phyloP scores from a whole-genome alignment of 768 basidiomycete species.

The Zangia roseola region DNA sequence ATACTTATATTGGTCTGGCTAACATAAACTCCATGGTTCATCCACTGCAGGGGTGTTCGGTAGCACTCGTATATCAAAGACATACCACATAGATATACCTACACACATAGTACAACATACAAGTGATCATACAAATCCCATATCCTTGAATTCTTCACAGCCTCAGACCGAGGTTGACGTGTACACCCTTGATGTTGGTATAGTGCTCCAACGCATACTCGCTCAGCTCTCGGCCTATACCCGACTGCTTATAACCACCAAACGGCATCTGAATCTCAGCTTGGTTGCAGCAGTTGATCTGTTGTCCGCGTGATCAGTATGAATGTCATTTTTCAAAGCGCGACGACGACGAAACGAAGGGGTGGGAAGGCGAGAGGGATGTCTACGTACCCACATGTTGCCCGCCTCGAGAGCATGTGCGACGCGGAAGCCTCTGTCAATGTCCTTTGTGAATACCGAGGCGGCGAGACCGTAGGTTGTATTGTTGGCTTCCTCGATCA shows the following conservation, averaged over 20 bases:
- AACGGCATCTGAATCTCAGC: constrained; percentile 56
- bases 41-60: too few relatives aligned
- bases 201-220: constrained; percentile 62
- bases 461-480: constrained; percentile 85
- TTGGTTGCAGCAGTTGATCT: constrained; percentile 30
- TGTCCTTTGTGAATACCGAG: constrained; percentile 79
- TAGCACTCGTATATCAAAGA: too few relatives aligned
- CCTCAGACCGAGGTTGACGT: constrained; percentile 55
- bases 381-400: constrained; percentile 58
- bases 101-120: too few relatives aligned
- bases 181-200: constrained; percentile 22
- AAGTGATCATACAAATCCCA: too few relatives aligned
- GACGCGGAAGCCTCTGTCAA: constrained; percentile 69
- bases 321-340: too few relatives aligned
- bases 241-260: constrained; percentile 84
- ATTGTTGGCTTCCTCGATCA: constrained; percentile 78
- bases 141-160: constrained; percentile 5
- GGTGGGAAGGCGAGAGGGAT: too few relatives aligned
- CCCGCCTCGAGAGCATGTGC: constrained; percentile 80
- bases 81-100: too few relatives aligned
- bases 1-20: too few relatives aligned
- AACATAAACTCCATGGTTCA: too few relatives aligned
- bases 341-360: too few relatives aligned
- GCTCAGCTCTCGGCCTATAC: constrained; percentile 80
- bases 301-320: too few relatives aligned